Base-by-base conservation (phyloP, 805 yeast genomes). In the Candida silvatica region DNA sequence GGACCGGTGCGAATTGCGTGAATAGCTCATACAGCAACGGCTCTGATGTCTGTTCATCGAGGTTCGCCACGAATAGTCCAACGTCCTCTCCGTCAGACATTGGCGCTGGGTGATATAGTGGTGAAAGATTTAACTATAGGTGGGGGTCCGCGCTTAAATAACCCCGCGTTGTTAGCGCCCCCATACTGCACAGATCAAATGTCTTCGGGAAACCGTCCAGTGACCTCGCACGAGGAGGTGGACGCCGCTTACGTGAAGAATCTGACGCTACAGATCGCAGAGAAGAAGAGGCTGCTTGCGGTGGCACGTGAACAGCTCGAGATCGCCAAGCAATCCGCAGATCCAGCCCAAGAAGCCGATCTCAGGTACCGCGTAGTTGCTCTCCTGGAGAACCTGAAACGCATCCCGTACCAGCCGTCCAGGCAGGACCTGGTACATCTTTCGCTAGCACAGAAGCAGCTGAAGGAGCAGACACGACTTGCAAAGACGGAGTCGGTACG, bases 1-100 rank as follows among this genome's bases (percentile, higher is more conserved):
- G 64, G 3, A 90, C 70, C 0, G 95, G 95, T 0, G 90, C 87
- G 28, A 85, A 78, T 54, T 92, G 97, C 5, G 83, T 55, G 54
- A 87, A 77, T 16, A 92, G 67, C 54, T 92, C 98, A 49, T 79
- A 84, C 20, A 92, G 56, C 15, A 88, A 49, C 2, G 66, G 59
- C 47, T 84, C 95, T 1, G 77, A 75, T 4, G 77, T 94, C 32
- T 71, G 69, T 1, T 79, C 75, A 44, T 84, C 95, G 4, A 92
- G 58, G 45, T 87, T 85, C 1, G 97, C 96, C 12, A 87, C 69
- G 51, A 84, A 87, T 1, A 87, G 54, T n/a, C n/a, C n/a, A n/a
- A n/a, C n/a, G n/a, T n/a, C n/a, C n/a, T n/a, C n/a, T n/a, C n/a
- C n/a, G n/a, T n/a, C n/a, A n/a, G n/a, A n/a, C n/a, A n/a, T n/a